Evolutionary conservation across 192 early-diverging fungal genomes (phyloP).

Genomic region (Coemansia brasiliensis): DNA sequence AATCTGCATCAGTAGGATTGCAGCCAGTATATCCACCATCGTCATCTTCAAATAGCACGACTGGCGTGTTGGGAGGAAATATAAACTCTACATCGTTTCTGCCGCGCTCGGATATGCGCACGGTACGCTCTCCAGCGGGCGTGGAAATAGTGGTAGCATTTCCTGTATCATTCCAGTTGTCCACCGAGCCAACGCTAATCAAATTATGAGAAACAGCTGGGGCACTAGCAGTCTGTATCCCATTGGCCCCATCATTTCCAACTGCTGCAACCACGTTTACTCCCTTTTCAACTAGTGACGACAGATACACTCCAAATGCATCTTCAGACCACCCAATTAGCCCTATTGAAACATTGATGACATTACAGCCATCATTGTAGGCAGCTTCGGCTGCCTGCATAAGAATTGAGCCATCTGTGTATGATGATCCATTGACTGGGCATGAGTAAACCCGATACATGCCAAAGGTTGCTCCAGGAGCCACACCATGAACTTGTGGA

Average conservation of each 20-base stretch:
- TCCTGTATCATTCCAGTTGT: constrained; percentile 43
- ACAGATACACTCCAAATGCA: constrained; percentile 52
- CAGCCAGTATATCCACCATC: constrained; percentile 25
- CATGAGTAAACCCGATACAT: constrained; percentile 69
- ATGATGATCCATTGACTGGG: constrained; percentile 25
- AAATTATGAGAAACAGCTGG: constrained; percentile 58
- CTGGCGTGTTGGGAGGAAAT: neutral
- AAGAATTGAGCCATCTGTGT: constrained; percentile 58
- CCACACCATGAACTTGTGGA: constrained; percentile 59
- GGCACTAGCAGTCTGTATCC: constrained; percentile 56
- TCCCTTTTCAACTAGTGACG: constrained; percentile 50
- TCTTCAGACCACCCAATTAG: constrained; percentile 59
- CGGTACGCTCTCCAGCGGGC: neutral
- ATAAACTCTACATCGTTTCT: constrained; percentile 14
- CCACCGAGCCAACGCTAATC: constrained; percentile 62
- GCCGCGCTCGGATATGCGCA: neutral
- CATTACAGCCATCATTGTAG: constrained; percentile 45
- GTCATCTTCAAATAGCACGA: neutral
- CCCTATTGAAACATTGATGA: constrained; percentile 69
- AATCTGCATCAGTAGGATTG: neutral
- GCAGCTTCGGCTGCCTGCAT: constrained; percentile 60
- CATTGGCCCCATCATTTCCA: constrained; percentile 74
- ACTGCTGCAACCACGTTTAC: constrained; percentile 64
- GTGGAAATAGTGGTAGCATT: constrained; percentile 23
- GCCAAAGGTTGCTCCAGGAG: constrained; percentile 64